Base-by-base conservation (phyloP, 805 yeast species). In the Ogataea wickerhamii region DNA sequence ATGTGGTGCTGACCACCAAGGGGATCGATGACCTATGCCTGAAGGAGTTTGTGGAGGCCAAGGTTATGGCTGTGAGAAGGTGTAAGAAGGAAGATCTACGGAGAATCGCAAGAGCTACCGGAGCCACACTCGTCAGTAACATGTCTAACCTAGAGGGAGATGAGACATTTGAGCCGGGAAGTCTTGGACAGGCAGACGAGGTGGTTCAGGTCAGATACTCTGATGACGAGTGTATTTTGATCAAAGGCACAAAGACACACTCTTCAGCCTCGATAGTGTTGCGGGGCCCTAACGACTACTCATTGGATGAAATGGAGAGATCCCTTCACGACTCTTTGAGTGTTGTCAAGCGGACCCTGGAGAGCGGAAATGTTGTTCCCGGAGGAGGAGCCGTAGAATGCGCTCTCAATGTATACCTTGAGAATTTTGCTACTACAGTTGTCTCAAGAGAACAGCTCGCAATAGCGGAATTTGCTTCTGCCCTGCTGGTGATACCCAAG, bases 371-470 rank as follows among this genome's bases (percentile, higher is more conserved):
- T 49, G 89, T 94, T 41, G 98, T 93, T 5, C 98, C 98, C 29
- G 99, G 99, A 45, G 99, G 99, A 49, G 99, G 99, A 44, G 94
- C 95, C n/a, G 98, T 93, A 24, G 99, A 93, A 67, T 75, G 95
- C 36, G 98, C 98, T 2, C 74, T 93, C 58, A 89, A 88, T 68
- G 88, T 93, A 37, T 93, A 87, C 62, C 71, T 93, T 60, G 98
- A 93, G 64, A 91, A 87, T 61, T 93, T 93, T 64, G 98, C 98
- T 34, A 93, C 98, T 6, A 88, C 98, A 1, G 91, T 93, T 36
- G 97, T 98, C 3, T 87, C 96, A 14, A 79, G 98, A 57, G 98
- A 93, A 64, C 98, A 93, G 64, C 74, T 93, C 55, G 98, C 98
- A 13, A 93, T 93, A 67, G 95, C 97, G 1, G 98, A 91, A 67